phyloP scores from a whole-genome alignment of 345 rosid species.

The Sisymbrium irio region DNA sequence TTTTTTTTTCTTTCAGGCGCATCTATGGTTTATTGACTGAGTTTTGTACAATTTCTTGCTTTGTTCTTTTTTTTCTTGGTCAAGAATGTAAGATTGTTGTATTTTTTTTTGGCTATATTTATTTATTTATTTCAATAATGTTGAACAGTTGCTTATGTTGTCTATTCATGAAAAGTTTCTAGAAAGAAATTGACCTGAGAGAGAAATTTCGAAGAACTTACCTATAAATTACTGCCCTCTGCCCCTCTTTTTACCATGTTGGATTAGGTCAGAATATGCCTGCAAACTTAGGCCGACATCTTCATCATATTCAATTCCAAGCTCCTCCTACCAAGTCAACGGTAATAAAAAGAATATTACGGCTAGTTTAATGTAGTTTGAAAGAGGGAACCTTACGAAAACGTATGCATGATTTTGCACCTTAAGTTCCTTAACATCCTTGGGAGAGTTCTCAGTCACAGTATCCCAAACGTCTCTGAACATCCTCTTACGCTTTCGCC shows the following conservation, averaged over 20 bases:
- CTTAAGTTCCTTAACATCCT: conserved; percentile 83
- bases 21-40: background rate
- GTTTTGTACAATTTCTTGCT: conserved; percentile 25
- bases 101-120: conserved; percentile 22
- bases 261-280: conserved; percentile 55
- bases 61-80: background rate
- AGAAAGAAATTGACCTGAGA: conserved; percentile 6
- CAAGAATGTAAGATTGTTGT: background rate
- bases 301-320: conserved; percentile 89
- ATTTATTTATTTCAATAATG: conserved; percentile 22
- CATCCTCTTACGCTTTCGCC: conserved; percentile 94
- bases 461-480: conserved; percentile 92
- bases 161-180: conserved; percentile 10
- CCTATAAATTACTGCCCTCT: conserved; percentile 45
- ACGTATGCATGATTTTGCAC: conserved; percentile 28
- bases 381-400: conserved; percentile 4
- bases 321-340: conserved; percentile 67
- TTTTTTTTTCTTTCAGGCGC: background rate
- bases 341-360: conserved; percentile 18
- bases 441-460: conserved; percentile 78
- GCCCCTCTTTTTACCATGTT: conserved; percentile 52
- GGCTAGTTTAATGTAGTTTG: background rate
- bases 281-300: conserved; percentile 70
- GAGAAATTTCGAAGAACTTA: conserved; percentile 11
- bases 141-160: conserved; percentile 8